A percentile compares a stretch with the other conserved stretches of the same genome.
These are phyloP conservation scores for Leptodermis oblonga DNA, from an alignment of 257 asterid genomes.

Conservation along the genomic window DNA sequence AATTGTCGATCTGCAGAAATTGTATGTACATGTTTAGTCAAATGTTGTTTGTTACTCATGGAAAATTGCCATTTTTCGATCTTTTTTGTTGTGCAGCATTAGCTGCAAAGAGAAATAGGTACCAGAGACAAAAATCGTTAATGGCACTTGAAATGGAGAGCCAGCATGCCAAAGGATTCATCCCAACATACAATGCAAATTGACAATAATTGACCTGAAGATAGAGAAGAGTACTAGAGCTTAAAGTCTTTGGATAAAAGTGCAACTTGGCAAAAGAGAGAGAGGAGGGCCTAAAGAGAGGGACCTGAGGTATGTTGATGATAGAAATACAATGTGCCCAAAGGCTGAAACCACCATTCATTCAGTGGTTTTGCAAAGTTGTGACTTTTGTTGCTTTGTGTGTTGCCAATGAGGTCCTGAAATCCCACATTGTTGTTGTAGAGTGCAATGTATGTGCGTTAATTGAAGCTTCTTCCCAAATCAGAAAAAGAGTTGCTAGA, in stretches of 20 bases:
- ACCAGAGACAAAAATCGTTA: conserved; percentile 83
- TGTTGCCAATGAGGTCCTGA: conserved; percentile 30
- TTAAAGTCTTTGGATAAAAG: conserved; percentile 19
- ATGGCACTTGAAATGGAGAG: conserved; percentile 95
- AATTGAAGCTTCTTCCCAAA: neutral
- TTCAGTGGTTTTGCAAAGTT: conserved; percentile 16
- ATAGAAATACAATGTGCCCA: conserved; percentile 27
- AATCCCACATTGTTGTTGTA: conserved; percentile 26
- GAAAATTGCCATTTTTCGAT: neutral
- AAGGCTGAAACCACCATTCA: conserved; percentile 5
- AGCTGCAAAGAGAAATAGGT: conserved; percentile 80
- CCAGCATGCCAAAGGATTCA: conserved; percentile 95
- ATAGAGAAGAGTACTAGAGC: neutral
- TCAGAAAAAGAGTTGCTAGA: neutral
- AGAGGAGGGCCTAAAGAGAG: conserved; percentile 22
- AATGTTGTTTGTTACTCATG: neutral
- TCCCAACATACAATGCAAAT: conserved; percentile 61
- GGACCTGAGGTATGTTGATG: conserved; percentile 23
- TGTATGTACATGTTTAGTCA: neutral
- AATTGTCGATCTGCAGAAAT: neutral
- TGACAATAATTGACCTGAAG: conserved; percentile 28
- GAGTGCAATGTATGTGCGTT: conserved; percentile 26
- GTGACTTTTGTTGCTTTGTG: conserved; percentile 23
- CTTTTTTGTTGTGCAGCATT: conserved; percentile 44
- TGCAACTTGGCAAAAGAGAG: conserved; percentile 19